Conservation (phyloP, 2,329 filamentous ascomycete species). For the Ceratocystis eucalypticola region DNA sequence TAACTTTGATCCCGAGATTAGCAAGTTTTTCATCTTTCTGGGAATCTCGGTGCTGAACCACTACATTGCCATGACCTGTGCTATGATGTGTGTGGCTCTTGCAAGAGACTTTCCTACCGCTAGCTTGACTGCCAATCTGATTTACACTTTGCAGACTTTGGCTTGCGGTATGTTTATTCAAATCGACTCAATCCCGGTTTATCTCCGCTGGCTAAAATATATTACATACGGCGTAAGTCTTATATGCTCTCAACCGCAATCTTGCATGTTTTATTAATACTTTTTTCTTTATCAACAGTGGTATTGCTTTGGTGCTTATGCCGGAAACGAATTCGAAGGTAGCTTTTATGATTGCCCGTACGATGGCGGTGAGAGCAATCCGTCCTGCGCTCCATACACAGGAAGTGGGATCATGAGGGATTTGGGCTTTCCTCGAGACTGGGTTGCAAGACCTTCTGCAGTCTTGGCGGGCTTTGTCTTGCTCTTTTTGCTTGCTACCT, state of each 20-base stretch:
- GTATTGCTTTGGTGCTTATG: slow-evolving; percentile 58
- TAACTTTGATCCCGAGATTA: slow-evolving; percentile 50
- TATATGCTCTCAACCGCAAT: not conserved
- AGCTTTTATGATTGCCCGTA: slow-evolving; percentile 61
- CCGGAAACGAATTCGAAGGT: slow-evolving; percentile 57
- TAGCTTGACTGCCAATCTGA: slow-evolving; percentile 57
- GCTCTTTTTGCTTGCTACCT: slow-evolving; percentile 49
- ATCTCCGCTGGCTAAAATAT: slow-evolving; percentile 67
- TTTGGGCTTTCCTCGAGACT: slow-evolving; percentile 53
- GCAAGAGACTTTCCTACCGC: slow-evolving; percentile 56
- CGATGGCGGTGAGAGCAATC: slow-evolving; percentile 46
- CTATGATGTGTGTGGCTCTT: slow-evolving; percentile 52
- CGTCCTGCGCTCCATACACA: slow-evolving; percentile 53
- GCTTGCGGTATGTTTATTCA: slow-evolving; percentile 68
- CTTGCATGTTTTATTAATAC: not conserved
- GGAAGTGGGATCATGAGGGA: slow-evolving; percentile 56
- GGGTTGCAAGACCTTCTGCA: slow-evolving; percentile 54
- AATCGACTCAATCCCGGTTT: slow-evolving; percentile 57
- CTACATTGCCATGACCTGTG: slow-evolving; percentile 60
- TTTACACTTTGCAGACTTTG: slow-evolving; percentile 60
- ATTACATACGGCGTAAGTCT: slow-evolving; percentile 42
- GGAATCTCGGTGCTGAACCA: slow-evolving; percentile 54
- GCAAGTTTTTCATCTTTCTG: slow-evolving; percentile 61
- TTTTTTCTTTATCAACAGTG: slow-evolving; percentile 32
- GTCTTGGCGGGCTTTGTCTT: slow-evolving; percentile 47